Evolutionary conservation across 805 yeast species (phyloP).

Genomic region (Cyberlindnera samutprakarnensis): DNA sequence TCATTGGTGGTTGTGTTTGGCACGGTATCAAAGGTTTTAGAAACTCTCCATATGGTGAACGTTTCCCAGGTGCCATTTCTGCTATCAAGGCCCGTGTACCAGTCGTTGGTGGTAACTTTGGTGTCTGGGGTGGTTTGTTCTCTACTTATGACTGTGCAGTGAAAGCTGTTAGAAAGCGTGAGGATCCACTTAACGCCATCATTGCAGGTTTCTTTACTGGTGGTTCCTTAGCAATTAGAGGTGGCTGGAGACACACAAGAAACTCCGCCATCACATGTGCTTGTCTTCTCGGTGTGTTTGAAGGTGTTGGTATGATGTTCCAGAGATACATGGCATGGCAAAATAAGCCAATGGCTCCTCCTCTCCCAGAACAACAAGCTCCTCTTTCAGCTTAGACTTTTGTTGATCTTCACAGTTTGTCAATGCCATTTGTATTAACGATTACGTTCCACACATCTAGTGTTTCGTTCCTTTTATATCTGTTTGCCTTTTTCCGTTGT

Average conservation of each 20-base stretch:
- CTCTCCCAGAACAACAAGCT: slow-evolving; percentile 35
- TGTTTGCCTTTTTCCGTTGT: no score
- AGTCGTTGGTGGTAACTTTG: slow-evolving; percentile 97
- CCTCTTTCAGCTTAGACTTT: slow-evolving; percentile 13
- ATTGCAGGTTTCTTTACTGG: slow-evolving; percentile 98
- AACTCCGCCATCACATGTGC: slow-evolving; percentile 98
- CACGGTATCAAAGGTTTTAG: slow-evolving; percentile 98
- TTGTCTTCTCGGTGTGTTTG: slow-evolving; percentile 90
- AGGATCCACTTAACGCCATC: slow-evolving; percentile 97
- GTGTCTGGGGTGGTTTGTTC: slow-evolving; percentile 99
- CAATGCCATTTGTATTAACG: slow-evolving; percentile 1
- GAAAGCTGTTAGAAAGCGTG: slow-evolving; percentile 93
- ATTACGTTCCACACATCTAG: no score
- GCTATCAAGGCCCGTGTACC: slow-evolving; percentile 97
- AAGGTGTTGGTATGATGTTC: slow-evolving; percentile 97
- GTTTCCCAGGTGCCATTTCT: slow-evolving; percentile 79
- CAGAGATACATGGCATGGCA: slow-evolving; percentile 83
- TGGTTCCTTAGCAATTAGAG: slow-evolving; percentile 96
- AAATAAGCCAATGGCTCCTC: slow-evolving; percentile 64
- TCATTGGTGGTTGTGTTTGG: slow-evolving; percentile 97
- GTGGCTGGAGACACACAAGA: slow-evolving; percentile 96
- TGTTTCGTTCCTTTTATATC: no score
- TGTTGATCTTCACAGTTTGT: not conserved
- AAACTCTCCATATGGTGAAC: slow-evolving; percentile 95
- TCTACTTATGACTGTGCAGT: slow-evolving; percentile 94